Evolutionary conservation across 257 asterid species (phyloP), one percentile per base, ranked within the genome.

Genomic region (Avicennia marina): DNA sequence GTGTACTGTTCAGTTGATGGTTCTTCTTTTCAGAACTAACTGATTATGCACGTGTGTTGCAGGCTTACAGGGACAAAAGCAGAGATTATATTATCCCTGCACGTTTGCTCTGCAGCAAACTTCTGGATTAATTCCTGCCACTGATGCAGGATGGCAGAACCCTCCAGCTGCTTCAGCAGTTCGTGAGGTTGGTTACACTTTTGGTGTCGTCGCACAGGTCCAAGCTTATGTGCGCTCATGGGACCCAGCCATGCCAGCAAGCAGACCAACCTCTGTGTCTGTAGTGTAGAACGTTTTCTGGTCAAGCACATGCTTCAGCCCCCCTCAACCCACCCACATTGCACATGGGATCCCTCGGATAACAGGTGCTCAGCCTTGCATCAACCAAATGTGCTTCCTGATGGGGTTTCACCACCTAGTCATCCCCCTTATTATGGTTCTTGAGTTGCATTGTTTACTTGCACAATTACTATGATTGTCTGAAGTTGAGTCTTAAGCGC

Each of bases 31-130:
- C 31, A 4, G 19, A 27, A 48, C 47, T 63, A 18, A 62, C 42
- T 54, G 45, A 13, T 45, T 20, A 44, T 39, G 20, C 16, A 20
- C n/a, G 21, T 11, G 32, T 39, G 1, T 34, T 78, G 49, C 64
- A 85, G 96, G 88, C 89, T 16, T 82, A 78, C 87, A 80, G 82
- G 77, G 96, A 82, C 78, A 88, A 77, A 75, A 85, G 94, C 71
- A 68, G 95, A 75, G 96, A 82, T 53, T 85, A 78, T 79, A 85
- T 90, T 19, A 59, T 88, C 72, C 81, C 41, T 11, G 41, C 88
- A 2, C 87, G 4, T 66, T 45, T 8, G 79, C 82, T 22, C 54
- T 70, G 82, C 96, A 78, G 51, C 91, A 76, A 63, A 15, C 72
- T 55, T 52, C 83, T 17, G 73, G 63, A 48, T 3, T 11, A 4